phyloP scores from a whole-genome alignment of 164 flowering plant species.

The Piper betle region DNA sequence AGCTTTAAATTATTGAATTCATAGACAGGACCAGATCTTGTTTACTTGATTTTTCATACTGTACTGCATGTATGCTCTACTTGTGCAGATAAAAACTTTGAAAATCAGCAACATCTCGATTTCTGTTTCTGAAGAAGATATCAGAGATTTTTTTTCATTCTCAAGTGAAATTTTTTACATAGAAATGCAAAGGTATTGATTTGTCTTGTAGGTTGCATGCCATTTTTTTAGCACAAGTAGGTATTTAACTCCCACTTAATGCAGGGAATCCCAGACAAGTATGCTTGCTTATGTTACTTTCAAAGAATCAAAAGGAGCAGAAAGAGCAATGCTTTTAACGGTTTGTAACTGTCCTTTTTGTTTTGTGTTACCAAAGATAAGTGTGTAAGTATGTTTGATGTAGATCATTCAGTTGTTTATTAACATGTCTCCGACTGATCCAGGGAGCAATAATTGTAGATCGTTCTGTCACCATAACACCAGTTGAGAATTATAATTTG shows the following conservation, averaged over 20 bases:
- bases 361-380: too few species aligned
- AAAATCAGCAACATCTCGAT: constrained; percentile 68
- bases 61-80: background rate
- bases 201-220: background rate
- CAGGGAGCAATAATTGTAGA: constrained; percentile 67
- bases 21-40: background rate
- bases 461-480: constrained; percentile 37
- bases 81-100: constrained; percentile 44
- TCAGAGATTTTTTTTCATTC: constrained; percentile 71
- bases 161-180: constrained; percentile 64
- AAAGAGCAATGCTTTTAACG: constrained; percentile 37
- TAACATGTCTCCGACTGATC: background rate
- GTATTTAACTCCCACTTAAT: background rate
- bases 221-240: background rate
- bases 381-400: too few species aligned
- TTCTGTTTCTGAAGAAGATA: constrained; percentile 53
- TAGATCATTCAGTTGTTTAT: too few species aligned
- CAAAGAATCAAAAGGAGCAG: constrained; percentile 65
- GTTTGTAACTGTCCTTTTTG: background rate
- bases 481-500: constrained; percentile 42
- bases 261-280: constrained; percentile 10
- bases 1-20: background rate
- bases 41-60: background rate
- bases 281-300: constrained; percentile 60
- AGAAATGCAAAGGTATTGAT: constrained; percentile 43